Percentiles rank a stretch among this genome's conserved stretches.
phyloP scores from a whole-genome alignment of 352 stramenopile species.

The Pythium grandisporangium region DNA sequence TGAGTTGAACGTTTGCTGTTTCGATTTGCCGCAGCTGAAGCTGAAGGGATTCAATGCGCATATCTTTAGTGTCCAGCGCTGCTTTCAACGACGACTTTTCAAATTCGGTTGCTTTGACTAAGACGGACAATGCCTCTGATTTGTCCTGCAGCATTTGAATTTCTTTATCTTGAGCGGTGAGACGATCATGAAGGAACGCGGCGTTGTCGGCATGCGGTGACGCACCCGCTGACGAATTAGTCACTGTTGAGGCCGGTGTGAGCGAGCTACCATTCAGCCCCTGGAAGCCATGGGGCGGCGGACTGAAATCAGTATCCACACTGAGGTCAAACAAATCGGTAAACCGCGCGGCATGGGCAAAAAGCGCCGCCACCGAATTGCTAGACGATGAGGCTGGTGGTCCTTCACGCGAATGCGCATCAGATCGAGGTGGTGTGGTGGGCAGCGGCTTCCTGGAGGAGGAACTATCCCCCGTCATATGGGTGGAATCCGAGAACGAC shows the following conservation, averaged over 20 bases:
- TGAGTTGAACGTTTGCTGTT: constrained; percentile 38
- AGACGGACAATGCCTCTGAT: constrained; percentile 44
- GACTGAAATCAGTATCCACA: constrained; percentile 3
- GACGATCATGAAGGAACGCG: constrained; percentile 46
- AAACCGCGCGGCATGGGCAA: constrained; percentile 1
- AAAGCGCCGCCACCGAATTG: background rate
- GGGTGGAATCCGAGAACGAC: background rate
- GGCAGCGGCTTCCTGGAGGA: background rate
- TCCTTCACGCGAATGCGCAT: background rate
- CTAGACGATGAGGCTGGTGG: too few relatives aligned
- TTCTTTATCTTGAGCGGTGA: constrained; percentile 57
- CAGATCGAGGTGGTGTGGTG: too few relatives aligned
- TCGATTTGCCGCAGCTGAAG: constrained; percentile 55
- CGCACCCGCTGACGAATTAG: too few relatives aligned
- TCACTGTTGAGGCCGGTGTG: too few relatives aligned
- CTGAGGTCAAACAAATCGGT: constrained; percentile 11
- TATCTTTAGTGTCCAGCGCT: constrained; percentile 69
- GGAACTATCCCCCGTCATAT: background rate
- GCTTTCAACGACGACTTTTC: constrained; percentile 44
- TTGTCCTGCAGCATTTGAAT: constrained; percentile 69
- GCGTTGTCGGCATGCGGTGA: background rate
- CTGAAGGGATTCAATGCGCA: constrained; percentile 60
- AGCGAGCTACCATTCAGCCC: background rate
- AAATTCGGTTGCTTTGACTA: constrained; percentile 51
- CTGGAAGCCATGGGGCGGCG: too few relatives aligned